Evolutionary conservation across 2,329 filamentous ascomycete species (phyloP).

Genomic region (Metarhizium guizhouense): DNA sequence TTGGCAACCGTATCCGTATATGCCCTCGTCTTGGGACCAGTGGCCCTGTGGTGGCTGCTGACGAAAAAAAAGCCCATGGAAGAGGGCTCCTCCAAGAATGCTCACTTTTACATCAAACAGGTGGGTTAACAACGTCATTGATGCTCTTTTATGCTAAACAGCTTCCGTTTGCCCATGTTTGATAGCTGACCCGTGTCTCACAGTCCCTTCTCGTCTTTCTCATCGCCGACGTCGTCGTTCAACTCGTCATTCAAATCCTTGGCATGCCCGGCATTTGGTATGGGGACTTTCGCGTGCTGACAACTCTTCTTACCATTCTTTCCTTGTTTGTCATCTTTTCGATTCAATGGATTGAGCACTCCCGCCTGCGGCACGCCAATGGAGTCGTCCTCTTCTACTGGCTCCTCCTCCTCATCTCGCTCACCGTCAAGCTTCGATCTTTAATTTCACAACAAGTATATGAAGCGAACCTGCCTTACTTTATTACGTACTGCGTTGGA

Average conservation of each 20-base stretch:
- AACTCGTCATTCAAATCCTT: slow-evolving; percentile 68
- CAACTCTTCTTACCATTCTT: slow-evolving; percentile 59
- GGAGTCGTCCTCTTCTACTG: slow-evolving; percentile 88
- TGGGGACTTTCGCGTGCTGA: slow-evolving; percentile 80
- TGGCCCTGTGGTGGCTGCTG: slow-evolving; percentile 73
- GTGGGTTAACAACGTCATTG: slow-evolving; percentile 32
- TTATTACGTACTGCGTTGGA: slow-evolving; percentile 64
- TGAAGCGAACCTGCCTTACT: slow-evolving; percentile 58
- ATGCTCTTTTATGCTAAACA: neutral
- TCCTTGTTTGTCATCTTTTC: slow-evolving; percentile 68
- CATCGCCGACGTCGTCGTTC: slow-evolving; percentile 57
- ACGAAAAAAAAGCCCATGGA: slow-evolving; percentile 50
- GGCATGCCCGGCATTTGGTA: slow-evolving; percentile 62
- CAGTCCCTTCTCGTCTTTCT: slow-evolving; percentile 53
- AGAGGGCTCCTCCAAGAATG: slow-evolving; percentile 61
- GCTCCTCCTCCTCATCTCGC: slow-evolving; percentile 73
- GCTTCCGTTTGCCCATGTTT: neutral
- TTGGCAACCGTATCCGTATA: slow-evolving; percentile 69
- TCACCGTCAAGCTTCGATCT: slow-evolving; percentile 76
- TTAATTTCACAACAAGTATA: slow-evolving; percentile 72
- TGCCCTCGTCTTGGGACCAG: slow-evolving; percentile 67
- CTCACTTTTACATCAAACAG: slow-evolving; percentile 90
- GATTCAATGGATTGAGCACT: slow-evolving; percentile 82
- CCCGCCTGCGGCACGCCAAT: slow-evolving; percentile 73
- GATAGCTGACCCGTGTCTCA: neutral